A percentile compares a stretch with the other conserved stretches of the same genome.
phyloP scores from a whole-genome alignment of 1,284 basidiomycete species.

The Malassezia pachydermatis region DNA sequence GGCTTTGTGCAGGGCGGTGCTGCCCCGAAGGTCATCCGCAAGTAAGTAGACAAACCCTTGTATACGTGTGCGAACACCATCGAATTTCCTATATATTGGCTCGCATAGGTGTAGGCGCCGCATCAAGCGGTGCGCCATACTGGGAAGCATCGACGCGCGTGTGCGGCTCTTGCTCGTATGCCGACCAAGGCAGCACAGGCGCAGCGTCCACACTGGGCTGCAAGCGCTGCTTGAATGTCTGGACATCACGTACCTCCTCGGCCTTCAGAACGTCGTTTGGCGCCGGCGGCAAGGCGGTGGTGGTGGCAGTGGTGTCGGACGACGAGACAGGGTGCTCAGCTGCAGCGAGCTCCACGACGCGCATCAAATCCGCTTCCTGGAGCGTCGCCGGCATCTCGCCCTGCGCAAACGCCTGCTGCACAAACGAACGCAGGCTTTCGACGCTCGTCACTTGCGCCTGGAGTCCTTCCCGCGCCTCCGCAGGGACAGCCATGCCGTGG shows the following conservation, averaged over 20 bases:
- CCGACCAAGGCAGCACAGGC: slow-evolving; percentile 44
- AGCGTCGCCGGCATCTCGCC: slow-evolving; percentile 47
- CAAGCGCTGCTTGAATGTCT: slow-evolving; percentile 61
- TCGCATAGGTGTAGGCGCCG: background rate
- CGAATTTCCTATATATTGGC: background rate
- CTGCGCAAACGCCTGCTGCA: slow-evolving; percentile 38
- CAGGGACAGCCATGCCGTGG: slow-evolving; percentile 55
- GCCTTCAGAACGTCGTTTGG: slow-evolving; percentile 53
- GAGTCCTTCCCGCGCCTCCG: slow-evolving; percentile 53
- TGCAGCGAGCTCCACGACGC: slow-evolving; percentile 57
- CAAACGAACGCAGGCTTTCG: slow-evolving; percentile 35
- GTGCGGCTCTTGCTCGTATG: slow-evolving; percentile 23
- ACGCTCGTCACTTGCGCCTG: slow-evolving; percentile 52
- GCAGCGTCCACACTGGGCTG: slow-evolving; percentile 49
- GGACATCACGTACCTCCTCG: slow-evolving; percentile 59
- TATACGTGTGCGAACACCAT: background rate
- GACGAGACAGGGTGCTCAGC: slow-evolving; percentile 55
- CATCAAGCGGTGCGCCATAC: background rate
- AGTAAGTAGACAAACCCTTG: slow-evolving; percentile 13
- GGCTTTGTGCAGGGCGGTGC: slow-evolving; percentile 40
- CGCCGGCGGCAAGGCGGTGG: slow-evolving; percentile 36
- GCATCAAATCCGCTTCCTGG: slow-evolving; percentile 54
- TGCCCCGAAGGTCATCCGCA: slow-evolving; percentile 36
- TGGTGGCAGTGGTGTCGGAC: too few species aligned
- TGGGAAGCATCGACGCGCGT: background rate